Base-by-base conservation (phyloP, 2,329 filamentous ascomycete species). In the Penicillium freii region DNA sequence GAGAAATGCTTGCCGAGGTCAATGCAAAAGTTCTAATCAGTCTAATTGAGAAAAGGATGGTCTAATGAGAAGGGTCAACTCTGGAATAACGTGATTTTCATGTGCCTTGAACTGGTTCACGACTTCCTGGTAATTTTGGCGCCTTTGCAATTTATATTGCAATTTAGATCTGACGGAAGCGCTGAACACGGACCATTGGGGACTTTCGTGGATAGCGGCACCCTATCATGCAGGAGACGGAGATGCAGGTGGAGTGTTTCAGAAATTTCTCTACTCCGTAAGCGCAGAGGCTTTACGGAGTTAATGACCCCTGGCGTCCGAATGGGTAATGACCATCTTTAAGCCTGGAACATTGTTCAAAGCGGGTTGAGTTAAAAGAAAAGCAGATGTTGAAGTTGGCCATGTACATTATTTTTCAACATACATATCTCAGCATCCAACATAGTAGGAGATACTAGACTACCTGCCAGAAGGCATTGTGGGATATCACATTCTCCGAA, bases 231-330 rank as follows among this genome's bases (percentile, higher is more conserved):
- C 25, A 33, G 39, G 31, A 49, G 52, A 33, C 27, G 23, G 34
- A 40, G 19, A 29, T 39, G 25, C 25, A 50, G 44, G 62, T 31
- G 54, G 57, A 48, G 36, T 51, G 64, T 66, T 64, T 66, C 64
- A 64, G 49, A 62, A 62, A 51, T 51, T 54, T 55, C 49, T 25
- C 43, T n/a, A n/a, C n/a, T n/a, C n/a, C n/a, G n/a, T 56, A 55
- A 52, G 56, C 61, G 59, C 62, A 48, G 55, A 39, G 53, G 48
- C 31, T 49, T 56, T 27, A 38, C 6, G n/a, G 11, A 29, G 39
- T 39, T 39, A n/a, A 11, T 21, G 25, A 25, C 46, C 25, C 42
- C 34, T 13, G n/a, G 25, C 3, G 25, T 31, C 15, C 19, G 43
- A 44, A 42, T 11, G 25, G n/a, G 25, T 3, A 45, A 29, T 17